Percentiles rank a stretch among this genome's conserved stretches.
phyloP scores from a whole-genome alignment of 768 basidiomycete species.

The Lactarius deliciosus region DNA sequence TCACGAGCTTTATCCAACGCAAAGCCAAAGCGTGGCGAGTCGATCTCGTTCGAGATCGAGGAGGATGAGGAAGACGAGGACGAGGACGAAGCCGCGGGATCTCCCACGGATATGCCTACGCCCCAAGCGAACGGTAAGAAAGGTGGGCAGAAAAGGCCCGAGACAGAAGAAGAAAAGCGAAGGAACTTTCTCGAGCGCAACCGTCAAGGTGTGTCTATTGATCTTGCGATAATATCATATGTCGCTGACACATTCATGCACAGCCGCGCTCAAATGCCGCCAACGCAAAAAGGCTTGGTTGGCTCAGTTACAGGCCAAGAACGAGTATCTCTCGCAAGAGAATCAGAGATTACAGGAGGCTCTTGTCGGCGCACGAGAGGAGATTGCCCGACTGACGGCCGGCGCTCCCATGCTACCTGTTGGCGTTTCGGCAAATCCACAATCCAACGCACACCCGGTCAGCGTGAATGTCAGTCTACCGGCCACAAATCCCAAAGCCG shows the following conservation, averaged over 20 bases:
- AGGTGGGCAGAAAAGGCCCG: slow-evolving; percentile 64
- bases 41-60: slow-evolving; percentile 32
- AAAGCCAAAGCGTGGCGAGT: slow-evolving; percentile 32
- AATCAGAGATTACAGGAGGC: slow-evolving; percentile 91
- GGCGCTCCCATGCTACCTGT: slow-evolving; percentile 23
- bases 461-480: slow-evolving; percentile 30
- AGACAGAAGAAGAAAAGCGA: slow-evolving; percentile 98
- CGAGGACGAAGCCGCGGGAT: slow-evolving; percentile 38
- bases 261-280: slow-evolving; percentile 97
- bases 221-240: slow-evolving; percentile 15
- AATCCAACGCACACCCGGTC: slow-evolving; percentile 24
- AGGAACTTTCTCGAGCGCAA: slow-evolving; percentile 97
- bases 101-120: slow-evolving; percentile 10
- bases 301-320: slow-evolving; percentile 85
- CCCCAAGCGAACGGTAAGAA: slow-evolving; percentile 30
- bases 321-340: slow-evolving; percentile 88
- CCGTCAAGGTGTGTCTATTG: slow-evolving; percentile 74
- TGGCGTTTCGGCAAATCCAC: slow-evolving; percentile 13
- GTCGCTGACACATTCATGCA: slow-evolving; percentile 15
- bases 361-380: slow-evolving; percentile 85
- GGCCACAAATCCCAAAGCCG: background rate
- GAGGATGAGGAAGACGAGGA: slow-evolving; percentile 39
- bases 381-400: slow-evolving; percentile 79
- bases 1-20: slow-evolving; percentile 36
- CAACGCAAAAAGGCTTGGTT: slow-evolving; percentile 99